Base-by-base conservation (phyloP, 176 grass and related monocot species). In the Dendrocalamus sinicus region DNA sequence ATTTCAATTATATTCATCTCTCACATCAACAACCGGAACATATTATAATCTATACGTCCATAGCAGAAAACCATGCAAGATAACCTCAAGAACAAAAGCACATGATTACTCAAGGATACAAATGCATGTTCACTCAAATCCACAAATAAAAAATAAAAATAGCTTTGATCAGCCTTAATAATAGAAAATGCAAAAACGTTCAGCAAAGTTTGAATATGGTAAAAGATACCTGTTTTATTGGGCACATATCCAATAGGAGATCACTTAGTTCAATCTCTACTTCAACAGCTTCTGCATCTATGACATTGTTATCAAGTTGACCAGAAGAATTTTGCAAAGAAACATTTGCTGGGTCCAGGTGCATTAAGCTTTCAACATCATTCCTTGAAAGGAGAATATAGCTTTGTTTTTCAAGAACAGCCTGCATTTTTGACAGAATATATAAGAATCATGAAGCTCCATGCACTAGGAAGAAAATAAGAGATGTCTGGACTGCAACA, bases 381-480 rank as follows among this genome's bases (percentile, higher is more conserved):
- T 85, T 98, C 86, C 91, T 93, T 68, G 93, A 94, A 70, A 98
- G 88, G 16, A 98, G 90, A 85, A 95, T 98, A 80, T 98, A 95
- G 74, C 96, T 95, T 90, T 94, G 96, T 51, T 95, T 98, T 90
- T 98, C 93, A 80, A 98, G 84, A 57, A 98, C 96, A 91, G 92
- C 96, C 93, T 98, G 65, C 60, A 78, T 57, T 80, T 90, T 88
- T 68, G 4, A 70, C 73, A 92, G 60, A 86, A 83, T 53, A 85
- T 88, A 58, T 23, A 69, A 75, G 43, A 74, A 79, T 80, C 70
- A 84, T 71, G 43, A 41, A 76, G 15, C n/a, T 58, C 22, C 67
- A 37, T 68, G 47, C 51, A 32, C 12, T 17, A 37, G 23, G 20
- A 61, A 54, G 20, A 5, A 3, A 32, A 23, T 35, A 7, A 58